Conservation (phyloP, 2,329 filamentous ascomycete species). For the Pezicula radicicola region DNA sequence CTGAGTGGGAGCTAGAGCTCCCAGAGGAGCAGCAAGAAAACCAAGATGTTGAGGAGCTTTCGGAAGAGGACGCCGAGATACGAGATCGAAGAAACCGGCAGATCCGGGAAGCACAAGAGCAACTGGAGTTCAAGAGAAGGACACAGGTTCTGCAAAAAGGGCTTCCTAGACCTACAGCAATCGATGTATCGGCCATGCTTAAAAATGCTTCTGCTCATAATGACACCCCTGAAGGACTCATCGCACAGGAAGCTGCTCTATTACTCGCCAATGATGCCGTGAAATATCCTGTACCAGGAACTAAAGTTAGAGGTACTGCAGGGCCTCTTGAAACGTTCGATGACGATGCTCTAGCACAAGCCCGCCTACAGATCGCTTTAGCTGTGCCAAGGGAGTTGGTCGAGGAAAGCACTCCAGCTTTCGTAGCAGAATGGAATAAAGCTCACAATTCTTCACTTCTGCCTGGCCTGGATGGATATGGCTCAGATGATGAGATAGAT, state of each 20-base stretch:
- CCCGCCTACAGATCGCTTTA: conserved; percentile 66
- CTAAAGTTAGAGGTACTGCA: conserved; percentile 61
- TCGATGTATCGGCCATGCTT: conserved; percentile 70
- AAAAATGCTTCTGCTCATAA: conserved; percentile 56
- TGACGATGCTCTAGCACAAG: conserved; percentile 70
- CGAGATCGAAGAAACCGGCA: conserved; percentile 76
- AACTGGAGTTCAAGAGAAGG: conserved; percentile 74
- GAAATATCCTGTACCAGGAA: conserved; percentile 68
- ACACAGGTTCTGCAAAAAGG: conserved; percentile 88
- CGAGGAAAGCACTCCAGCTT: conserved; percentile 48
- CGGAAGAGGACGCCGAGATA: conserved; percentile 63
- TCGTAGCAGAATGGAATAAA: conserved; percentile 51
- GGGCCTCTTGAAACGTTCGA: conserved; percentile 60
- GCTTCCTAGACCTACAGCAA: conserved; percentile 70
- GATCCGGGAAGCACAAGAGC: conserved; percentile 65
- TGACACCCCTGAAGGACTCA: conserved; percentile 64
- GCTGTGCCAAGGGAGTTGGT: conserved; percentile 43
- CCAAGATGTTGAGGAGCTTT: conserved; percentile 43
- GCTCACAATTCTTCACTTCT: conserved; percentile 57
- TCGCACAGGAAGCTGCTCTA: conserved; percentile 74
- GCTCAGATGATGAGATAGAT: conserved; percentile 57
- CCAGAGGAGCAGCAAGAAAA: conserved; percentile 76
- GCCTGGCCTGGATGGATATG: conserved; percentile 78
- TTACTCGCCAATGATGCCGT: conserved; percentile 80
- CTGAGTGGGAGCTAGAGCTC: conserved; percentile 89